These are phyloP conservation scores for Pascua sp. DNA, from an alignment of 1,284 basidiomycete genomes.

Conservation along the genomic window DNA sequence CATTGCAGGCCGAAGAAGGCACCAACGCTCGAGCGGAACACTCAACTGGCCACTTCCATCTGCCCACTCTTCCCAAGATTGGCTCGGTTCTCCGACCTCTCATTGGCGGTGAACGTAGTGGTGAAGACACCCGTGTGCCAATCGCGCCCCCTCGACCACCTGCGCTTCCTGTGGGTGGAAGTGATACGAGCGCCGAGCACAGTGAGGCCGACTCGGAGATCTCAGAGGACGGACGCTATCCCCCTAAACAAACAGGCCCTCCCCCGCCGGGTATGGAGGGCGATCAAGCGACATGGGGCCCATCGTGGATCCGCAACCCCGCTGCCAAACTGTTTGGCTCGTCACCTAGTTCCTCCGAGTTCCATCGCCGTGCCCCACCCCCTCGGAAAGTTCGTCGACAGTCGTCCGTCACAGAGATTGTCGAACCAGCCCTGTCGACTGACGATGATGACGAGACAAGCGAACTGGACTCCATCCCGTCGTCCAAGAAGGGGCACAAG, in stretches of 20 bases:
- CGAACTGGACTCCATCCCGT: no score
- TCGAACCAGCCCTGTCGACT: slow-evolving; percentile 14
- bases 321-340: slow-evolving; percentile 35
- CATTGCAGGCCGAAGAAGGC: no score
- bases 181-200: slow-evolving; percentile 12
- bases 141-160: slow-evolving; percentile 16
- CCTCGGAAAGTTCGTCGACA: slow-evolving; percentile 6
- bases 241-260: slow-evolving; percentile 33
- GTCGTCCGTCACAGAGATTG: slow-evolving; percentile 24
- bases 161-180: slow-evolving; percentile 6
- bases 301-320: slow-evolving; percentile 41
- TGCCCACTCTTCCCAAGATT: slow-evolving; percentile 6
- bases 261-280: slow-evolving; percentile 31
- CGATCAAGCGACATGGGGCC: slow-evolving; percentile 20
- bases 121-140: slow-evolving; percentile 8
- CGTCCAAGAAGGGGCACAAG: no score
- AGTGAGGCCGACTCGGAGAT: slow-evolving; percentile 5
- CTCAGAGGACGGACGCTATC: slow-evolving; percentile 32
- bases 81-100: slow-evolving; percentile 34
- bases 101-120: slow-evolving; percentile 4
- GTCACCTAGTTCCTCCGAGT: slow-evolving; percentile 17
- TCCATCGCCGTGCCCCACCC: slow-evolving; percentile 1
- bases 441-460: slow-evolving; percentile 13
- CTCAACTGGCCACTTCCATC: no score
- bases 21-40: no score